Conservation (phyloP, 192 early-diverging fungal species). For the Coemansia sp. region DNA sequence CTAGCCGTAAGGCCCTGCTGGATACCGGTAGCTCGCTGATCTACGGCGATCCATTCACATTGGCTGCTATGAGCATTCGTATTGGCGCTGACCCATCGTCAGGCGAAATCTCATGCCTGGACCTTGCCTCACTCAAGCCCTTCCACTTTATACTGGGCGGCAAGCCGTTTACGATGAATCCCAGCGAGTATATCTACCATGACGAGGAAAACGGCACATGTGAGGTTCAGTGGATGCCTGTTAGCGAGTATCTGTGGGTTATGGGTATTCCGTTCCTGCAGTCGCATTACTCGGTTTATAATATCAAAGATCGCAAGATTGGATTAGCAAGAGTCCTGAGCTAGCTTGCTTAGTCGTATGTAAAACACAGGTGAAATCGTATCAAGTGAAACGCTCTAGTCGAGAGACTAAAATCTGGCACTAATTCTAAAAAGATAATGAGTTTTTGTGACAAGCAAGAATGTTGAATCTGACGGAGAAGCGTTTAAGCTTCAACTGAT, state of each 20-base stretch:
- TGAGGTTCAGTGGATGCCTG: conserved; percentile 56
- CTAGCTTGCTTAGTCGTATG: background rate
- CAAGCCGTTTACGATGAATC: conserved; percentile 42
- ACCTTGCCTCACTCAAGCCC: conserved; percentile 33
- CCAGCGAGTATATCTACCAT: conserved; percentile 48
- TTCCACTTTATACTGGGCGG: conserved; percentile 52
- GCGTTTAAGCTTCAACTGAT: no score
- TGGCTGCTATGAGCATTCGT: conserved; percentile 41
- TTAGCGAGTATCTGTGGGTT: conserved; percentile 53
- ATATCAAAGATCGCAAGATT: conserved; percentile 42
- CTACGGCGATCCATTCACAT: conserved; percentile 44
- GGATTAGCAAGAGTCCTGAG: conserved; percentile 35
- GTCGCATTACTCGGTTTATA: conserved; percentile 54
- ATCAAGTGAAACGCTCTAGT: no score
- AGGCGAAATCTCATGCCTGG: conserved; percentile 37
- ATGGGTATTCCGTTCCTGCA: conserved; percentile 51
- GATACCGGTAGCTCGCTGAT: conserved; percentile 52
- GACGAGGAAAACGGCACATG: conserved; percentile 35
- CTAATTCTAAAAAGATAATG: no score
- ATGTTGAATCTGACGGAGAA: no score
- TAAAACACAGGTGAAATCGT: background rate
- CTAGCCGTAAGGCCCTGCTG: conserved; percentile 50
- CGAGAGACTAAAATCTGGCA: no score
- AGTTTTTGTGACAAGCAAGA: no score
- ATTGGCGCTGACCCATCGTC: conserved; percentile 43